phyloP scores from a whole-genome alignment of 225 moss, liverwort and hornwort genomes.

The Rhytidiadelphus loreus region DNA sequence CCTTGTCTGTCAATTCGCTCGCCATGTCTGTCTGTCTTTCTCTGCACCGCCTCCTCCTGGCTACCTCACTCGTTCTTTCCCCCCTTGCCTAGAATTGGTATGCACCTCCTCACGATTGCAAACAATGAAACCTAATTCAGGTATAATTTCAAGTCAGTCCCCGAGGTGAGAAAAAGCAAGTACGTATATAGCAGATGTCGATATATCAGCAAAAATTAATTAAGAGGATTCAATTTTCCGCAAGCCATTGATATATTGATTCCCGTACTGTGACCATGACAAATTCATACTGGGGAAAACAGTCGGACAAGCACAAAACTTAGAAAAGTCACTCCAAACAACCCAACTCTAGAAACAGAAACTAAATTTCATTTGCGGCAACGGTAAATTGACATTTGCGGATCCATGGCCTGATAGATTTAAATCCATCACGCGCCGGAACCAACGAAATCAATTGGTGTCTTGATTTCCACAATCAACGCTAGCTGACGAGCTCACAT shows the following conservation, averaged over 20 bases:
- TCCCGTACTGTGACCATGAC: neutral
- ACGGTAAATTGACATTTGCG: neutral
- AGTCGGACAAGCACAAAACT: neutral
- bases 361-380: neutral
- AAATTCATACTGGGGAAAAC: neutral
- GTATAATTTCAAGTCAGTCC: neutral
- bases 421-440: neutral
- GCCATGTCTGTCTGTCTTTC: constrained; percentile 16
- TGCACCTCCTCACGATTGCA: neutral
- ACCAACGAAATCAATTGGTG: neutral
- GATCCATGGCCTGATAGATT: neutral
- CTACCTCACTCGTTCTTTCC: neutral
- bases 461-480: neutral
- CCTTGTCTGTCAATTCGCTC: constrained; percentile 23
- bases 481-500: neutral
- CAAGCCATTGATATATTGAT: neutral
- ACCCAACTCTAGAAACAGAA: neutral
- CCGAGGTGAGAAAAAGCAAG: neutral
- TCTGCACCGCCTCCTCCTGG: constrained; percentile 44
- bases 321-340: neutral
- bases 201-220: neutral
- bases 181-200: neutral
- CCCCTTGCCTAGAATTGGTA: neutral
- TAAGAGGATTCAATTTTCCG: neutral
- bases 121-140: neutral